Conservation (phyloP, 2,329 filamentous ascomycete species). For the Colletotrichum sp. region DNA sequence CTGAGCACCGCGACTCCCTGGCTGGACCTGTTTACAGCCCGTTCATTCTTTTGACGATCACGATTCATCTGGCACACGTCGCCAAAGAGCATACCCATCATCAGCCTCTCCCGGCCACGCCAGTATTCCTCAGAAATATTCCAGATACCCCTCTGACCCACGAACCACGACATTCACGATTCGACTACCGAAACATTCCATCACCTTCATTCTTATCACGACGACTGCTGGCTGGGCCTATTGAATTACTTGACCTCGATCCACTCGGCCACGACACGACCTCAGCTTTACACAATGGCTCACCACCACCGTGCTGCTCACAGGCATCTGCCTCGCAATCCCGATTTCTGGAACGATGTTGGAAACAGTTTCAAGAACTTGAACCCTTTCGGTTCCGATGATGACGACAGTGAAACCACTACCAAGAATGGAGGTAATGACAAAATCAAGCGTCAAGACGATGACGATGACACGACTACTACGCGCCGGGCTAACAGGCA, state of each 20-base stretch:
- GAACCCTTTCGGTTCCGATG: constrained; percentile 7
- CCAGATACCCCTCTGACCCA: constrained; percentile 12
- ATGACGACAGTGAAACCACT: neutral
- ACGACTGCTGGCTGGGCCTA: constrained; percentile 3
- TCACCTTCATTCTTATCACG: neutral
- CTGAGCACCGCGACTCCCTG: constrained; percentile 2
- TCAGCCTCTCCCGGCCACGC: neutral
- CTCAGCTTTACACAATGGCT: constrained; percentile 2
- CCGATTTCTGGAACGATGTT: constrained; percentile 19
- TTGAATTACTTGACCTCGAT: neutral
- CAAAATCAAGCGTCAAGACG: constrained; percentile 3
- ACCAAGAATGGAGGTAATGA: constrained; percentile 14
- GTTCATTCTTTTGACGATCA: constrained; percentile 19
- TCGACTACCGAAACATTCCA: neutral
- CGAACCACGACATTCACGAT: constrained; percentile 15
- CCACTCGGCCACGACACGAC: neutral
- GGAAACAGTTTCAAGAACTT: constrained; percentile 1
- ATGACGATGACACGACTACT: constrained; percentile 1
- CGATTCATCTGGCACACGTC: neutral
- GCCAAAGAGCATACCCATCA: constrained; percentile 2
- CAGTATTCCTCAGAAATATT: neutral
- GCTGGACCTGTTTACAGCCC: neutral
- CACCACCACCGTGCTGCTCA: constrained; percentile 13
- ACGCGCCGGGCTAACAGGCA: constrained; percentile 12
- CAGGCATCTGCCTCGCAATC: constrained; percentile 13